Conservation (phyloP, 306 rosid species). For the Arachis stenosperma region DNA sequence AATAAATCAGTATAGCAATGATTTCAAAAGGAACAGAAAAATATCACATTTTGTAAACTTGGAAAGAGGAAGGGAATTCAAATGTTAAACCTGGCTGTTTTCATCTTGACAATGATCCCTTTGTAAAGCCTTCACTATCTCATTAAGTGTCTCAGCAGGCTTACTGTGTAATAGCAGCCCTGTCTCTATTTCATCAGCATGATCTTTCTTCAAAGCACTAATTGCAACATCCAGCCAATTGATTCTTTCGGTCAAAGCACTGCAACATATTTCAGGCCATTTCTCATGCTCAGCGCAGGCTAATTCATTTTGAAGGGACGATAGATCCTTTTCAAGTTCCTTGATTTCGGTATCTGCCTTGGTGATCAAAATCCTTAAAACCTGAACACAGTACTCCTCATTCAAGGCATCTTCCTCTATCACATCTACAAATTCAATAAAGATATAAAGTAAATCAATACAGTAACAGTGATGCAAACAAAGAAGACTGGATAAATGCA, state of each 20-base stretch:
- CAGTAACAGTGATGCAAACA: not conserved
- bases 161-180: constrained; percentile 44
- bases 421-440: constrained; percentile 50
- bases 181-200: constrained; percentile 35
- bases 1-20: not conserved
- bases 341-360: constrained; percentile 63
- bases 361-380: constrained; percentile 55
- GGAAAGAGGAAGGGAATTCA: constrained; percentile 14
- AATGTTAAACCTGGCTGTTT: constrained; percentile 57
- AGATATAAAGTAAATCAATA: constrained; percentile 15
- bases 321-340: constrained; percentile 62
- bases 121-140: constrained; percentile 55
- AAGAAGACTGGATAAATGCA: constrained; percentile 26
- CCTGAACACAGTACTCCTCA: constrained; percentile 59
- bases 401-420: constrained; percentile 71
- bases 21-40: not conserved
- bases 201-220: constrained; percentile 49
- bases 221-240: constrained; percentile 46
- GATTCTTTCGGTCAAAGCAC: constrained; percentile 59
- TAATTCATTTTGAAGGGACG: constrained; percentile 61
- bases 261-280: constrained; percentile 55
- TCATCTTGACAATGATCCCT: constrained; percentile 42
- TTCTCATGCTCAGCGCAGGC: constrained; percentile 49
- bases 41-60: constrained; percentile 6
- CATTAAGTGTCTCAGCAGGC: constrained; percentile 60